Evolutionary conservation across 176 grass and related monocot genomes (phyloP), one percentile per base, ranked within the genome.

Genomic region (Puya raimondii): DNA sequence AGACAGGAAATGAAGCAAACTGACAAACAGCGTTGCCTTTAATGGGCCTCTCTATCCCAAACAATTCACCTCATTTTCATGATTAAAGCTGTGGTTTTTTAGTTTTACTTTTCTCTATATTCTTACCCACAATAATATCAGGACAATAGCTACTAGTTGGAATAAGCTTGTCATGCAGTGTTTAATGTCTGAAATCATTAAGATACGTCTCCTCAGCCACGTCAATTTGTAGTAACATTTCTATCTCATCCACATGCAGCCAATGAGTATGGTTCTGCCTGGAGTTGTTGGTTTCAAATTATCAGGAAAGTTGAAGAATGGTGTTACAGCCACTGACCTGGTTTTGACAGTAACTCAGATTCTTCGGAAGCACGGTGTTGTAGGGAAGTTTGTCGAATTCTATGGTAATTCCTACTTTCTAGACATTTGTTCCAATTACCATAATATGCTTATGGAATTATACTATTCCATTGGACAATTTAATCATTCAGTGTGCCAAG

Each of bases 221-320:
- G 3, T 10, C 33, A 51, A n/a, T 33, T 51, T 61, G 73, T 6
- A n/a, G 11, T 80, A 49, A 25, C 82, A 59, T 76, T 64, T 51
- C 53, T 49, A 11, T 67, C 5, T 49, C 72, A 57, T 68, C 25
- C 70, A 77, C 72, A 1, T 88, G 73, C 74, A 92, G 89, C 82
- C 89, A 83, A 93, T 97, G 93, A 97, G 93, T 69, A 97, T 97
- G 89, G 93, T 97, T 23, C 76, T 97, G 65, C 93, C 89, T 25
- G 92, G 89, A 74, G 93, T 97, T 83, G 89, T 93, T 11, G 93
- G 93, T 59, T 92, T 97, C 82, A 97, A 90, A 83, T 82, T 96
- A 64, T 52, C 83, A 59, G 92, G 88, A 76, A 96, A 96, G 67
- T 66, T 96, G 81, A 86, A 61, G 48, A 97, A 92, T 81, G 93